Evolutionary conservation across 129 eudicot genomes (phyloP), one percentile per base, ranked within the genome.

Genomic region (Chrysanthemum makinoi): DNA sequence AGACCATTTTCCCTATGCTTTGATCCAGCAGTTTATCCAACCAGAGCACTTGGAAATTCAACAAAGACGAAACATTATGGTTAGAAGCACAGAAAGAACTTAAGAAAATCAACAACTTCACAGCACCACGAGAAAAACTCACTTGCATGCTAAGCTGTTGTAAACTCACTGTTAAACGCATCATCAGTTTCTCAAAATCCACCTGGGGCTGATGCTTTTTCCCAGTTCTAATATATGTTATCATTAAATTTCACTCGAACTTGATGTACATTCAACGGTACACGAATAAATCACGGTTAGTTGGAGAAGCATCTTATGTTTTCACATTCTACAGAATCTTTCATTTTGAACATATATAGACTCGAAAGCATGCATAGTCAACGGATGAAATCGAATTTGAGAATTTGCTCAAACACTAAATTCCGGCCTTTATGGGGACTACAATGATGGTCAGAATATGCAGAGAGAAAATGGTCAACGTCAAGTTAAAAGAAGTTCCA

Each of bases 81-180:
- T 55, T 88, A 91, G 85, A 82, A 48, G 97, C 97, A 13, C 91
- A 91, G 70, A 86, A 91, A 74, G 97, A 91, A 83, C 88, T 91
- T 43, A 82, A 80, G 59, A 86, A 91, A 80, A 88, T 91, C 6
- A 86, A 88, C 71, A 79, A 80, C 74, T 82, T 80, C 81, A 91
- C 84, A 91, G 88, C 96, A 64, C 97, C 97, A 62, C 79, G 97
- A 74, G 93, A 88, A 74, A 91, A 91, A 76, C 96, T n/a, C n/a
- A n/a, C n/a, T n/a, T n/a, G n/a, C n/a, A n/a, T n/a, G n/a, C n/a
- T n/a, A n/a, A n/a, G n/a, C n/a, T n/a, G n/a, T n/a, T n/a, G n/a
- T n/a, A n/a, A n/a, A n/a, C n/a, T n/a, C n/a, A n/a, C n/a, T n/a
- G n/a, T n/a, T n/a, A n/a, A n/a, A n/a, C n/a, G n/a, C n/a, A n/a